These are phyloP conservation scores for Remersonia thermophila DNA, from an alignment of 2,329 filamentous ascomycete genomes.

Conservation along the genomic window DNA sequence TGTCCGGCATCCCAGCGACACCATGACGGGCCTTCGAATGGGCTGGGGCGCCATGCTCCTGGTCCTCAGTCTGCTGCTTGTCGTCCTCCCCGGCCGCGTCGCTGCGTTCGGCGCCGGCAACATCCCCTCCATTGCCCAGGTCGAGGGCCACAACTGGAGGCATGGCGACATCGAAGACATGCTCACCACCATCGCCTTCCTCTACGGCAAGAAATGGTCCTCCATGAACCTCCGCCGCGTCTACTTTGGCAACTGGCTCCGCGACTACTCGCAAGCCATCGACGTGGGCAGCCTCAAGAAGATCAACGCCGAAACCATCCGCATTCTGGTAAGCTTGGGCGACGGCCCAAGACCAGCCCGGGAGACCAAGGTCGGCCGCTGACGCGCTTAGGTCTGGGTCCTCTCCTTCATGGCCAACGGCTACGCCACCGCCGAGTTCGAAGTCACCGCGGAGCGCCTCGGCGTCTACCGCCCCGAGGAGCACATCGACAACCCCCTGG, in stretches of 20 bases:
- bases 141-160: constrained; percentile 58
- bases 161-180: constrained; percentile 74
- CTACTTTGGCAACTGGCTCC: constrained; percentile 80
- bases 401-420: constrained; percentile 72
- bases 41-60: constrained; percentile 41
- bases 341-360: too few species aligned
- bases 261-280: constrained; percentile 75
- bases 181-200: constrained; percentile 63
- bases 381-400: constrained; percentile 49
- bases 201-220: constrained; percentile 76
- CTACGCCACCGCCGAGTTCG: constrained; percentile 76
- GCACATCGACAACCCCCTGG: constrained; percentile 66
- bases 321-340: constrained; percentile 41
- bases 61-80: constrained; percentile 38
- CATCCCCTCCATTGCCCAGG: constrained; percentile 52
- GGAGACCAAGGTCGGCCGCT: too few species aligned
- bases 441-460: constrained; percentile 68
- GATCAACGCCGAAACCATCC: constrained; percentile 65
- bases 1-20: too few species aligned
- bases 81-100: constrained; percentile 44
- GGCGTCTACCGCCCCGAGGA: constrained; percentile 71
- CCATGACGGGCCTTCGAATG: constrained; percentile 36
- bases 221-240: constrained; percentile 64
- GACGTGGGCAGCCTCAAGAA: constrained; percentile 71
- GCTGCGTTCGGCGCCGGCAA: constrained; percentile 58